phyloP scores from a whole-genome alignment of 768 basidiomycete genomes.

The Agaricus blazei region DNA sequence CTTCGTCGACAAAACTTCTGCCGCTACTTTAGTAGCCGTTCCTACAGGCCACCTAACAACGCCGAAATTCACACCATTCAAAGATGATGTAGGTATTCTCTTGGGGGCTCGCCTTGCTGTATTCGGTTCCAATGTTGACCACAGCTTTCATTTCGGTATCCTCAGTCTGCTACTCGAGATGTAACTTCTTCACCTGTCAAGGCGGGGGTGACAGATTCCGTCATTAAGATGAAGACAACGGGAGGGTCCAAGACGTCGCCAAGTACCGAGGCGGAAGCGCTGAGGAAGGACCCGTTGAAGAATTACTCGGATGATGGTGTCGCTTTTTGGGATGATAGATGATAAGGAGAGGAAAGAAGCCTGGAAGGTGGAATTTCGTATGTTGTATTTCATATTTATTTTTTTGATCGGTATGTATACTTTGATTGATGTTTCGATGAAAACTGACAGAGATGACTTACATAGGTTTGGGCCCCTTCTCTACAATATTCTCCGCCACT shows the following conservation, averaged over 20 bases:
- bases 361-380: neutral
- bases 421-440: too few relatives aligned
- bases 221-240: conserved; percentile 61
- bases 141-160: neutral
- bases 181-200: conserved; percentile 21
- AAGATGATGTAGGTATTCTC: conserved; percentile 54
- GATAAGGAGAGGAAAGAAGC: neutral
- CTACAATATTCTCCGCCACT: too few relatives aligned
- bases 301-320: conserved; percentile 41
- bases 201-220: conserved; percentile 41
- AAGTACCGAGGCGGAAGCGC: conserved; percentile 68
- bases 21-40: neutral
- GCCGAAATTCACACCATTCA: conserved; percentile 65
- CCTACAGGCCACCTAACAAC: conserved; percentile 31
- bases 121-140: neutral
- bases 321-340: conserved; percentile 9
- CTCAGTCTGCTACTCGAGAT: neutral
- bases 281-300: conserved; percentile 76
- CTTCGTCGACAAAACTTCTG: conserved; percentile 16
- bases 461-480: too few relatives aligned
- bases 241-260: conserved; percentile 33
- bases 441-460: too few relatives aligned
- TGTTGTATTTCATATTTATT: neutral
- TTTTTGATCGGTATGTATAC: too few relatives aligned
- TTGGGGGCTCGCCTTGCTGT: neutral